A percentile compares a stretch with the other conserved stretches of the same genome.
Evolutionary conservation across 202 grass and related monocot species (phyloP).

Genomic region (Setaria viridis): DNA sequence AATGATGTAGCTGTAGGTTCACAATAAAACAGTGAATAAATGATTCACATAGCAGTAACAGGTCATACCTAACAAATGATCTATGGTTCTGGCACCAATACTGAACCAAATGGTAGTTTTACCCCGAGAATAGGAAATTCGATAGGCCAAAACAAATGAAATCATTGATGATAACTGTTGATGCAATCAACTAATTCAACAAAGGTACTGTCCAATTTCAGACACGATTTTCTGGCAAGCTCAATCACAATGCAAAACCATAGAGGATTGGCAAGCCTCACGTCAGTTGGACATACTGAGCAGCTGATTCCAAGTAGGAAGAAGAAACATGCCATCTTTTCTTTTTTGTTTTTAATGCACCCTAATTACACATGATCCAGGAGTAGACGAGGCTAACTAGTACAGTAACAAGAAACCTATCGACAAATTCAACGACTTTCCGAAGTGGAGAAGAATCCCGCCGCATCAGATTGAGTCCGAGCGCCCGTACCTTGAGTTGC

Average conservation of each 20-base stretch:
- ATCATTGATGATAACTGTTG: neutral
- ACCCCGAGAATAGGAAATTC: neutral
- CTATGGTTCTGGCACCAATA: conserved; percentile 12
- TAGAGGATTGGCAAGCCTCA: neutral
- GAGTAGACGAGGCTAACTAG: neutral
- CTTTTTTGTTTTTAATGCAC: neutral
- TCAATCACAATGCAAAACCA: neutral
- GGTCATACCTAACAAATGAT: neutral
- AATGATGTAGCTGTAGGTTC: neutral
- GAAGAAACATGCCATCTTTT: neutral
- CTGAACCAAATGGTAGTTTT: neutral
- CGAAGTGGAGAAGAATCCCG: neutral
- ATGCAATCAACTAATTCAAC: neutral
- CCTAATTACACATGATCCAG: conserved; percentile 19
- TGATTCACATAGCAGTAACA: neutral
- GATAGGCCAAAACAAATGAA: neutral
- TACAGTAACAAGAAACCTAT: neutral
- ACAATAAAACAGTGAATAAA: conserved; percentile 16
- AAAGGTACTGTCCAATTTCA: neutral
- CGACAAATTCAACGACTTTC: neutral
- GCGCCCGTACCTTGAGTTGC: conserved; percentile 82
- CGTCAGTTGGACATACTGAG: neutral
- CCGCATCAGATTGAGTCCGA: neutral
- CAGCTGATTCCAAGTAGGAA: neutral
- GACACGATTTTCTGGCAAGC: neutral